These are phyloP conservation scores for Puccinia coronata DNA, from an alignment of 1,284 basidiomycete species.

Conservation along the genomic window DNA sequence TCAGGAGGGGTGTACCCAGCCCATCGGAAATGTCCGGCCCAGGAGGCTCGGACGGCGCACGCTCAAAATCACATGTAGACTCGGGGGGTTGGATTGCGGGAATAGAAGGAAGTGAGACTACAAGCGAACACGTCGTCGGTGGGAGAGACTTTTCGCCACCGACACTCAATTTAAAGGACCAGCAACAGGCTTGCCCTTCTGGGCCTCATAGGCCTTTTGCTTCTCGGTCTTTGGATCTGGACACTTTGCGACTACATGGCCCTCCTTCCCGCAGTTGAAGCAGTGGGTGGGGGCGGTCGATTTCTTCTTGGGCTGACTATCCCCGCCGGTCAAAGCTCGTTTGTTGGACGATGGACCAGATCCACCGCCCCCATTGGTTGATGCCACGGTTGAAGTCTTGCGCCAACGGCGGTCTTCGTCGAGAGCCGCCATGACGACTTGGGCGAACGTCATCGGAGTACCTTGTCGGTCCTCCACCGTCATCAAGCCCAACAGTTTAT, in stretches of 20 bases:
- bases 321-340: too few relatives aligned
- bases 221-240: neutral
- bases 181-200: neutral
- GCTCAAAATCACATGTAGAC: neutral
- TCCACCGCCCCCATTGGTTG: neutral
- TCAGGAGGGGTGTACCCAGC: neutral
- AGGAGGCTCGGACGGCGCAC: neutral
- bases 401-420: neutral
- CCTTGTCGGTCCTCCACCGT: neutral
- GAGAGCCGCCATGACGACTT: too few relatives aligned
- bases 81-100: neutral
- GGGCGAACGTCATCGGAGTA: too few relatives aligned
- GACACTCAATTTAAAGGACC: slow-evolving; percentile 5
- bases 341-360: neutral
- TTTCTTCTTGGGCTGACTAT: neutral
- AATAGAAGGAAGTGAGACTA: neutral
- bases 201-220: neutral
- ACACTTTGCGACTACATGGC: neutral
- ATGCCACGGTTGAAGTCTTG: neutral
- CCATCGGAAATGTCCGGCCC: neutral
- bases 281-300: neutral
- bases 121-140: neutral
- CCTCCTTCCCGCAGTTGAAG: slow-evolving; percentile 8
- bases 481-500: neutral
- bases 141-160: neutral